These are phyloP conservation scores for Aplosporella prunicola DNA, from an alignment of 2,329 filamentous ascomycete genomes.

Conservation along the genomic window DNA sequence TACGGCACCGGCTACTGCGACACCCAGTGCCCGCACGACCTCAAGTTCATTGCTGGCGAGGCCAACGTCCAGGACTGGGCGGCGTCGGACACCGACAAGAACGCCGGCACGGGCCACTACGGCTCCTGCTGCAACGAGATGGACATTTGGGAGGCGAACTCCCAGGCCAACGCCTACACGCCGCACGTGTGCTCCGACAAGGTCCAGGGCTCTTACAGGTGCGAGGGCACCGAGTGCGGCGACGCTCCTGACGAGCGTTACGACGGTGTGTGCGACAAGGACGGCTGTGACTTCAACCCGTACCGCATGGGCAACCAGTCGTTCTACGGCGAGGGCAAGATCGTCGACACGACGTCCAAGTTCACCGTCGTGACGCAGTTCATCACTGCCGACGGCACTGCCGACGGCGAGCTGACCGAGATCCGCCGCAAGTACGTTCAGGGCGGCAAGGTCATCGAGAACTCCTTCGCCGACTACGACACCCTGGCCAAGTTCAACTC, in stretches of 20 bases:
- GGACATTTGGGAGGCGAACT: constrained; percentile 64
- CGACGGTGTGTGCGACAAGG: constrained; percentile 54
- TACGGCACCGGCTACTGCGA: constrained; percentile 49
- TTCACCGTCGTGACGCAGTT: constrained; percentile 47
- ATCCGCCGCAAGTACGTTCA: constrained; percentile 44
- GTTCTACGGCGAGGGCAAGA: constrained; percentile 53
- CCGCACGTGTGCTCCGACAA: constrained; percentile 50
- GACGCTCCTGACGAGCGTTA: constrained; percentile 46
- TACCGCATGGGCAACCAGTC: constrained; percentile 55
- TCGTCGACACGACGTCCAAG: constrained; percentile 33
- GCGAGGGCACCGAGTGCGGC: constrained; percentile 38
- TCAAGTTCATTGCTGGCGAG: constrained; percentile 47
- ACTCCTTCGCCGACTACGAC: constrained; percentile 33
- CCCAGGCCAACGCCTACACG: constrained; percentile 53
- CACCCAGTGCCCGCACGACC: constrained; percentile 33
- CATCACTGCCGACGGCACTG: constrained; percentile 11
- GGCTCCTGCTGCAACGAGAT: constrained; percentile 61
- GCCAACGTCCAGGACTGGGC: constrained; percentile 48
- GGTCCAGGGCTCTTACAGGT: constrained; percentile 41
- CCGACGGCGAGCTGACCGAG: constrained; percentile 30
- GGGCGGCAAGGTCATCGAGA: constrained; percentile 40
- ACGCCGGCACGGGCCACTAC: constrained; percentile 43
- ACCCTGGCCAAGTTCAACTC: constrained; percentile 40
- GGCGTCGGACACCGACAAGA: constrained; percentile 43
- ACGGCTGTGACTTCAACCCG: constrained; percentile 53